Evolutionary conservation across 2,329 filamentous ascomycete species (phyloP).

Genomic region (Podosphaera leucotricha): DNA sequence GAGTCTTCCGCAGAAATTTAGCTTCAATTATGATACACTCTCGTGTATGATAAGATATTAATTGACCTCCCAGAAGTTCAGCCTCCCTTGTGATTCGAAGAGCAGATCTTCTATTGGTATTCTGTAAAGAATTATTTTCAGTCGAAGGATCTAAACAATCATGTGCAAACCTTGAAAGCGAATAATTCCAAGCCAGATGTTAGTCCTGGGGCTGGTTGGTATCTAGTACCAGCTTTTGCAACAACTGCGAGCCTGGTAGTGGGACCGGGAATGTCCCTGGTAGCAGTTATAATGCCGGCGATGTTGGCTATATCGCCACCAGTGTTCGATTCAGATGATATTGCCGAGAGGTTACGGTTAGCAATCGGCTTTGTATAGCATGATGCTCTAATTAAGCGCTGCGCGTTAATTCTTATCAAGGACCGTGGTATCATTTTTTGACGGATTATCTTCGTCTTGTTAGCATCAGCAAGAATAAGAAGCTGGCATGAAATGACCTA

Average conservation of each 20-base stretch:
- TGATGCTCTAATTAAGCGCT: constrained; percentile 34
- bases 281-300: constrained; percentile 76
- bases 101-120: constrained; percentile 68
- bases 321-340: constrained; percentile 48
- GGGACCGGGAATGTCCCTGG: constrained; percentile 67
- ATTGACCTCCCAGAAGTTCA: constrained; percentile 81
- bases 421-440: constrained; percentile 43
- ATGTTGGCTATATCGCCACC: constrained; percentile 73
- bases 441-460: background rate
- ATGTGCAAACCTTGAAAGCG: constrained; percentile 62
- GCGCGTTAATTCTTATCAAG: constrained; percentile 37
- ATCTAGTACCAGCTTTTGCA: constrained; percentile 83
- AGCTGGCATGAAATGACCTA: background rate
- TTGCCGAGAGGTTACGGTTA: constrained; percentile 33
- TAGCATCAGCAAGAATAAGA: background rate
- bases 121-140: constrained; percentile 24
- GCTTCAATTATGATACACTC: constrained; percentile 83
- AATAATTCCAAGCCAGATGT: constrained; percentile 81
- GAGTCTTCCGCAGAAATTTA: constrained; percentile 84
- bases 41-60: constrained; percentile 69
- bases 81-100: constrained; percentile 85
- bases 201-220: constrained; percentile 72
- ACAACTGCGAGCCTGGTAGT: constrained; percentile 82
- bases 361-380: constrained; percentile 30
- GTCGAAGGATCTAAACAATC: constrained; percentile 1